Evolutionary conservation across 129 eudicot species (phyloP).

Genomic region (Oenanthe sinensis): DNA sequence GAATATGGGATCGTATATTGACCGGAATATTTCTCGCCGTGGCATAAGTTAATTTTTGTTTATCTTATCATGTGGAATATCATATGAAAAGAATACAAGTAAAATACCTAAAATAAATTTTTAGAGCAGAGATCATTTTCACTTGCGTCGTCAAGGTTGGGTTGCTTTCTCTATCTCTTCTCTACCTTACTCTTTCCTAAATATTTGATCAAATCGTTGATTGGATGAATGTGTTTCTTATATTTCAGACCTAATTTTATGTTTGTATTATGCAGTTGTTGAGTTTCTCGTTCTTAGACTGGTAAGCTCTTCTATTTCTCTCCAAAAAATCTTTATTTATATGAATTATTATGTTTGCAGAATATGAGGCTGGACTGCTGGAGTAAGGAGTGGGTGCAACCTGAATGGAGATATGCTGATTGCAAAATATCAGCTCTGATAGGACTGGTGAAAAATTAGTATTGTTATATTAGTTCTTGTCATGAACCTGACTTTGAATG

Average conservation of each 20-base stretch:
- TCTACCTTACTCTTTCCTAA: neutral
- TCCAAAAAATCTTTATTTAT: too few relatives aligned
- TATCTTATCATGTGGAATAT: neutral
- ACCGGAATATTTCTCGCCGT: neutral
- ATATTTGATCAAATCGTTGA: too few relatives aligned
- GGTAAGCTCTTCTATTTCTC: neutral
- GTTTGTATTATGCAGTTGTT: neutral
- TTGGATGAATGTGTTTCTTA: neutral
- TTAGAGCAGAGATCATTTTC: neutral
- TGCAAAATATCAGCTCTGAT: neutral
- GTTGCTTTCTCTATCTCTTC: neutral
- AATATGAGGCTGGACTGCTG: slow-evolving; percentile 1
- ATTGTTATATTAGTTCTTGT: slow-evolving; percentile 9
- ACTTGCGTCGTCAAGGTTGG: neutral
- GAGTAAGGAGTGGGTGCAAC: slow-evolving; percentile 3
- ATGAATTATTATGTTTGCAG: neutral
- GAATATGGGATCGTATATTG: neutral
- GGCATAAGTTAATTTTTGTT: neutral
- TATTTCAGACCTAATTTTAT: neutral
- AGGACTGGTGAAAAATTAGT: neutral
- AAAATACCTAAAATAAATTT: neutral
- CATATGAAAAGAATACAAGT: neutral
- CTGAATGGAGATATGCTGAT: neutral
- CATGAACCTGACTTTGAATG: slow-evolving; percentile 8
- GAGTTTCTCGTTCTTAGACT: neutral